A percentile compares a stretch with the other conserved stretches of the same genome.
Evolutionary conservation across 371 early-diverging fungal species (phyloP).

Genomic region (Syncephalis plumigaleata): DNA sequence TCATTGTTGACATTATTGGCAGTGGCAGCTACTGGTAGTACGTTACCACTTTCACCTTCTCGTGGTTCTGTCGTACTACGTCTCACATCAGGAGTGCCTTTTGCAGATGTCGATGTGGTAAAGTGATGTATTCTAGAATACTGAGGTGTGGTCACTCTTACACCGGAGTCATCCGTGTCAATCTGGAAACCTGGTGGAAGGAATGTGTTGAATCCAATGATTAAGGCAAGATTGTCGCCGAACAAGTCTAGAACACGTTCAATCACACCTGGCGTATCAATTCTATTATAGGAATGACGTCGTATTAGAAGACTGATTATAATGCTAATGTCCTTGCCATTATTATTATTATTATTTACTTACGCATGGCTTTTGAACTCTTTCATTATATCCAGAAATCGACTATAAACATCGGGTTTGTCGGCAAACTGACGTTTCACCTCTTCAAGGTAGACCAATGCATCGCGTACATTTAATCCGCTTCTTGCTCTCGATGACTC

Average conservation of each 20-base stretch:
- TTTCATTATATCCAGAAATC: conserved; percentile 98
- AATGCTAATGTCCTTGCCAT: too few relatives aligned
- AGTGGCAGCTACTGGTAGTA: too few relatives aligned
- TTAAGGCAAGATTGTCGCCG: conserved; percentile 77
- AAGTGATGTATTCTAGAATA: conserved; percentile 24
- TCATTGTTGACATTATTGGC: too few relatives aligned
- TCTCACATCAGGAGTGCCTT: too few relatives aligned
- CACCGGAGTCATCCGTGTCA: conserved; percentile 47
- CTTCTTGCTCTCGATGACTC: neutral
- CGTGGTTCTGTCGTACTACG: too few relatives aligned
- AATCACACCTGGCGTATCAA: conserved; percentile 97
- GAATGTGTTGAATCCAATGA: conserved; percentile 98
- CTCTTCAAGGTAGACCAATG: conserved; percentile 92
- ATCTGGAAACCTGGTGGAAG: conserved; percentile 93
- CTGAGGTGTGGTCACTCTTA: conserved; percentile 78
- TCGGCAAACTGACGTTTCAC: conserved; percentile 90
- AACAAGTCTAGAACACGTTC: conserved; percentile 91
- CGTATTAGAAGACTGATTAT: too few relatives aligned
- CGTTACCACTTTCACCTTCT: too few relatives aligned
- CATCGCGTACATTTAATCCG: conserved; percentile 65
- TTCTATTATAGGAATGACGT: conserved; percentile 31
- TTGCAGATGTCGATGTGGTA: too few relatives aligned
- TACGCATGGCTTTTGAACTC: conserved; percentile 96
- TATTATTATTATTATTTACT: conserved; percentile 8
- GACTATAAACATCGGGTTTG: conserved; percentile 90